These are phyloP conservation scores for Penicillium thymicola DNA, from an alignment of 2,329 filamentous ascomycete genomes.

Conservation along the genomic window DNA sequence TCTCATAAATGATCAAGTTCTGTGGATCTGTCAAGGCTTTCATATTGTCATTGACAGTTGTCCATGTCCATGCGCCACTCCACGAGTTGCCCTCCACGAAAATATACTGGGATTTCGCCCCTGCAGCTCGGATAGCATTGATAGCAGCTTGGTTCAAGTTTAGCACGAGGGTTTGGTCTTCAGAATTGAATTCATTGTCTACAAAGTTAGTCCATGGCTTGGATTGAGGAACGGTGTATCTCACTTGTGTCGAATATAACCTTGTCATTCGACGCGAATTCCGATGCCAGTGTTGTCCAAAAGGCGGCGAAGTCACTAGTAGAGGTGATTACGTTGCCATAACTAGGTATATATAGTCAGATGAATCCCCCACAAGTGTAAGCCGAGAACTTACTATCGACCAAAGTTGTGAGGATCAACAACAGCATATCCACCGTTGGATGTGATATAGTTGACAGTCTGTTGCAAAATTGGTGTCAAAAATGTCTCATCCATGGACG, in stretches of 20 bases:
- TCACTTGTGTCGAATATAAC: constrained; percentile 62
- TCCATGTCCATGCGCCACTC: constrained; percentile 51
- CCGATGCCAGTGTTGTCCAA: constrained; percentile 55
- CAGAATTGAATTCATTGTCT: constrained; percentile 64
- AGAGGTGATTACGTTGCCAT: constrained; percentile 50
- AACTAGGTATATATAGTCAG: constrained; percentile 4
- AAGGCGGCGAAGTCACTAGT: constrained; percentile 54
- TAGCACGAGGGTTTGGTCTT: constrained; percentile 58
- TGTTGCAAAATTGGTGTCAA: constrained; percentile 1
- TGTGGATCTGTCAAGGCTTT: constrained; percentile 50
- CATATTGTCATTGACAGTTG: constrained; percentile 42
- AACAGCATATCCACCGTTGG: constrained; percentile 51
- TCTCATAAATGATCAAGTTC: constrained; percentile 57
- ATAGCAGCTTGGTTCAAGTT: constrained; percentile 64
- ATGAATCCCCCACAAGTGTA: background rate
- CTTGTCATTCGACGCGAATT: constrained; percentile 53
- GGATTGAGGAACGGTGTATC: background rate
- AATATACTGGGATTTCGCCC: constrained; percentile 57
- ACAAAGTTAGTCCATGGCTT: background rate
- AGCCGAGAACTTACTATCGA: constrained; percentile 16
- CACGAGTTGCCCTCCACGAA: constrained; percentile 57
- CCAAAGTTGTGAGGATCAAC: constrained; percentile 62
- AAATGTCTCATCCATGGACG: too few species aligned
- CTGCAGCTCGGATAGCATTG: constrained; percentile 57
- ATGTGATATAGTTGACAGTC: constrained; percentile 39